Evolutionary conservation across 2,329 filamentous ascomycete species (phyloP), one percentile per base, ranked within the genome.

Genomic region (Ophiostoma fasciatum): DNA sequence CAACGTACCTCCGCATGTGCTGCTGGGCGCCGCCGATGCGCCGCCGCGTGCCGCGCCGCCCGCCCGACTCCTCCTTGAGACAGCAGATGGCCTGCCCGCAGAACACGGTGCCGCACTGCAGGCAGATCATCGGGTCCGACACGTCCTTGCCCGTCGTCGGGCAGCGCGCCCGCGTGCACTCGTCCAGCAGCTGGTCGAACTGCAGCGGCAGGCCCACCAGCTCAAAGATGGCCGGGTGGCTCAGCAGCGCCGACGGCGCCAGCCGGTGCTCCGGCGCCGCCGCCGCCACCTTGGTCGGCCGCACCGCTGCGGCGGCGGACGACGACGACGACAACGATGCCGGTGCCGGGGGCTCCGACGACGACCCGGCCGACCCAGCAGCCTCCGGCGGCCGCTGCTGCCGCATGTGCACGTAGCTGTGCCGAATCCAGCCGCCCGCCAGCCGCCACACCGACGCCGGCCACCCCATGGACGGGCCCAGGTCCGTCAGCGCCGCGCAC

Each of bases 51-150:
- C 60, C 62, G 30, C 59, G 54, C 13, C 52, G 53, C 28, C 48
- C 56, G 46, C 62, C 56, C 30, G 57, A 58, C 39, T 71, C 71
- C 41, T 74, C 65, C 48, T 75, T 76, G 51, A 82, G 74, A 54
- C 90, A 98, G 60, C 90, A 98, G 31, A 87, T 79, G 31, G 81
- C 84, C 61, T 98, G 90, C 9, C 81, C 84, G 58, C 90, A 98
- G 57, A 94, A 88, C 28, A 98, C 83, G n/a, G 87, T 85, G 23
- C 90, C 88, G 52, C 90, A 98, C 60, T 94, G 84, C 27, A 98
- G 68, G 51, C 90, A 98, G 26, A 98, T 73, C 45, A 81, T 82
- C 0, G 90, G 85, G 55, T 98, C 92, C 3, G 78, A 79, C 34
- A 98, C 62, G 47, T 94, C 88, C 53, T 90, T 92, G 45, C 85